Conservation (phyloP, 768 basidiomycete genomes). For the Mycena maculata region DNA sequence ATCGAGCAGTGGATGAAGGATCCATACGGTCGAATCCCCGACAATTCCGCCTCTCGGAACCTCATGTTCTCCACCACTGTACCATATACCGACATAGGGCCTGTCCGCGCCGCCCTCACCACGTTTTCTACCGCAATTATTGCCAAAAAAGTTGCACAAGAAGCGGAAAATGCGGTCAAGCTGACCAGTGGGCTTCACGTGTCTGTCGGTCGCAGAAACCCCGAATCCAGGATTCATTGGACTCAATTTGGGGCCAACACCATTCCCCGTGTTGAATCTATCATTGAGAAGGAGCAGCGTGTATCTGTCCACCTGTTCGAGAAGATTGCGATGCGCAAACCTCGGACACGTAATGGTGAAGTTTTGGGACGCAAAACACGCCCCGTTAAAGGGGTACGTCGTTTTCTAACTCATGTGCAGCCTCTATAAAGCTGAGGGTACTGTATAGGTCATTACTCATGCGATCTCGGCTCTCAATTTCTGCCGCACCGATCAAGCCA, state of each 20-base stretch:
- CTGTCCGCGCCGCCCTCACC: conserved; percentile 14
- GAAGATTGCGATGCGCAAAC: background rate
- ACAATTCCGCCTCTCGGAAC: background rate
- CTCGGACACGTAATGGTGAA: conserved; percentile 10
- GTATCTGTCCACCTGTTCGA: background rate
- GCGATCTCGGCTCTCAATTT: conserved; percentile 24
- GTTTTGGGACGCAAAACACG: background rate
- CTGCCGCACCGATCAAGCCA: conserved; percentile 33
- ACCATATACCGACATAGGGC: conserved; percentile 3
- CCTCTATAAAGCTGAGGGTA: background rate
- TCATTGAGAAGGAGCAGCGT: background rate
- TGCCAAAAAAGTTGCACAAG: conserved; percentile 7
- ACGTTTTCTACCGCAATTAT: conserved; percentile 4
- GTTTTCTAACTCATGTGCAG: background rate
- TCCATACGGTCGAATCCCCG: conserved; percentile 9
- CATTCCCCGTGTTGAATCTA: background rate
- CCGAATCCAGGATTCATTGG: background rate
- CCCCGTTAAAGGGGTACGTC: background rate
- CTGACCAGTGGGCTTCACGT: conserved; percentile 12
- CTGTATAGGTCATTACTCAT: conserved; percentile 23
- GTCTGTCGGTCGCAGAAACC: background rate
- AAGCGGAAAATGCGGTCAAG: conserved; percentile 16
- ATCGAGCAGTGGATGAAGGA: conserved; percentile 8
- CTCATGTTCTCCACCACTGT: conserved; percentile 14
- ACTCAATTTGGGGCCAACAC: background rate